Conservation (phyloP, 1,139 yeast genomes). For the Candida sanyaensis region DNA sequence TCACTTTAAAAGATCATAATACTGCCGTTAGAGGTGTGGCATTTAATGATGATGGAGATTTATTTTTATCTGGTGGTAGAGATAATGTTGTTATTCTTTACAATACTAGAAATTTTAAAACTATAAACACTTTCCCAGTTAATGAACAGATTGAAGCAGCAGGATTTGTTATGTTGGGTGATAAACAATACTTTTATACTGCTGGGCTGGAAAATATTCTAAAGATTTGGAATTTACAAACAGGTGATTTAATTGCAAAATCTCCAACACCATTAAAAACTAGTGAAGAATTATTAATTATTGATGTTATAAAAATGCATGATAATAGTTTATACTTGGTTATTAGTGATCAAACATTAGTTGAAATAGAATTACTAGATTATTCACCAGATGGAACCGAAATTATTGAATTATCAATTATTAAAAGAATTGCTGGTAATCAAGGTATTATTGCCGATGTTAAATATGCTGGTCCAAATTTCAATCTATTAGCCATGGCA, state of each 20-base stretch:
- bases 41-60: constrained; percentile 53
- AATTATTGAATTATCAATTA: constrained; percentile 37
- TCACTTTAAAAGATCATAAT: constrained; percentile 70
- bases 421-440: constrained; percentile 78
- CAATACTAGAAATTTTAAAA: constrained; percentile 54
- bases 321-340: constrained; percentile 41
- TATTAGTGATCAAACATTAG: constrained; percentile 82
- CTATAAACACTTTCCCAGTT: constrained; percentile 68
- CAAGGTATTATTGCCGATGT: constrained; percentile 95
- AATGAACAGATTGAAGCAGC: constrained; percentile 80
- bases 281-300: constrained; percentile 68
- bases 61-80: constrained; percentile 82
- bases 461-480: constrained; percentile 68
- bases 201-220: constrained; percentile 80
- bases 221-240: constrained; percentile 56
- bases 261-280: constrained; percentile 54
- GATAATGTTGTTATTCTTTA: constrained; percentile 76
- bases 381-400: constrained; percentile 14
- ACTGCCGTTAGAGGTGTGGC: constrained; percentile 87
- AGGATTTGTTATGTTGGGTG: constrained; percentile 53
- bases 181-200: constrained; percentile 53
- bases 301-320: constrained; percentile 49
- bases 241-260: constrained; percentile 42
- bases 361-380: constrained; percentile 45
- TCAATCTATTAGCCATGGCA: constrained; percentile 70